Base-by-base conservation (phyloP, 2,329 filamentous ascomycete species). In the Colletotrichum sp. region DNA sequence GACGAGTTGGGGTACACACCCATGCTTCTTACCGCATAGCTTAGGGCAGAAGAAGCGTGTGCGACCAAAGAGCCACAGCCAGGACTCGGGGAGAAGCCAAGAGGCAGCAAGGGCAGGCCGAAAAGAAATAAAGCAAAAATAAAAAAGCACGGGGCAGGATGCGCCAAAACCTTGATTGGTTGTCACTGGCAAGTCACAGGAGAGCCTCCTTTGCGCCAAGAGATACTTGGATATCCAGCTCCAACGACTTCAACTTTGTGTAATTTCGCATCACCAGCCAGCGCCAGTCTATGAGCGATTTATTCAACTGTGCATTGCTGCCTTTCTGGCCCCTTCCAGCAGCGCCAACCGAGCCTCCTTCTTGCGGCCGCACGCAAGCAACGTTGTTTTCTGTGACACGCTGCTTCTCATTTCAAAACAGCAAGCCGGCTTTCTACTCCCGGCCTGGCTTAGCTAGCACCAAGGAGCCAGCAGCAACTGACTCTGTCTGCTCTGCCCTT, bases 191-290 rank as follows among this genome's bases (percentile, higher is more conserved):
- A 69, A 76, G 76, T 77, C 74, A 69, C 63, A 32, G 18, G 43
- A 55, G 70, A 76, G 74, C 71, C 76, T 55, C 71, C 66, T 36
- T 36, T 52, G 56, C 56, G 70, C 71, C 71, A 73, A 71, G 75
- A 70, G 69, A 74, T 77, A 77, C 76, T 76, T 77, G 70, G 71
- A 74, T 74, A 72, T 76, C 71, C 58, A 67, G 66, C 59, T 71
- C 72, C 36, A 61, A 69, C 56, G 76, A 77, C 76, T 76, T 77
- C 67, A 59, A 62, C 58, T 36, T 21, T 28, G 28, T 64, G 76
- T 77, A 74, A 70, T 74, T 66, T 70, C 67, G 24, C 68, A 74
- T 69, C 64, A 64, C 28, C 68, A 63, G 28, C 55, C 30, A 52
- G 26, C 61, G 24, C 30, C 55, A 26, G 56, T 70, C 48, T 72